Evolutionary conservation across 2,329 filamentous ascomycete genomes (phyloP).

Genomic region (Dryadomyces sulphureus): DNA sequence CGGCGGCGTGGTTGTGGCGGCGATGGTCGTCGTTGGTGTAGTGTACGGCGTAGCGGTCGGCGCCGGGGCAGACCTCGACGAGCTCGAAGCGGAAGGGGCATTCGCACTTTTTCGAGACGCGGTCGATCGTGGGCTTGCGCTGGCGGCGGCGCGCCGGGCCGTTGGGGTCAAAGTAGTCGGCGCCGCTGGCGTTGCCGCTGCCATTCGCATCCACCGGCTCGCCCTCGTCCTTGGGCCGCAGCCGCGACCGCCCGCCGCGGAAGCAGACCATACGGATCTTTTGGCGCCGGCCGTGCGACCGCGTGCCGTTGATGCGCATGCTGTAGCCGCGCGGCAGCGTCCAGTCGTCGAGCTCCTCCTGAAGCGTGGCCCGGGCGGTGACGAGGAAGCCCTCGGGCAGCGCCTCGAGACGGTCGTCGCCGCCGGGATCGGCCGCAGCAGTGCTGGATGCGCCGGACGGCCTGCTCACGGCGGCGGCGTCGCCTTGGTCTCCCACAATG

Average conservation of each 20-base stretch:
- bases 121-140: constrained; percentile 20
- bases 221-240: constrained; percentile 10
- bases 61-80: constrained; percentile 19
- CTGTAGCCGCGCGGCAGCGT: constrained; percentile 22
- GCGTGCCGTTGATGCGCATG: constrained; percentile 23
- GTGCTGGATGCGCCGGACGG: constrained; percentile 2
- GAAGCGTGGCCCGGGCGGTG: constrained; percentile 18
- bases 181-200: neutral
- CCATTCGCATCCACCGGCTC: neutral
- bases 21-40: constrained; percentile 21
- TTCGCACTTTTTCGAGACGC: constrained; percentile 21
- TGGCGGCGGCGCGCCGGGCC: constrained; percentile 10
- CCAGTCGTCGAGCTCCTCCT: constrained; percentile 21
- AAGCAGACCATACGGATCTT: constrained; percentile 24
- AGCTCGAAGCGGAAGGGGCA: constrained; percentile 23
- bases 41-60: constrained; percentile 21
- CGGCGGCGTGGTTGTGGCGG: constrained; percentile 21
- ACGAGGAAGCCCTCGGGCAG: constrained; percentile 20
- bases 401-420: constrained; percentile 15
- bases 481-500: neutral
- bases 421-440: too few species aligned
- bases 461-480: too few species aligned
- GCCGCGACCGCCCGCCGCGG: constrained; percentile 21
- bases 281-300: constrained; percentile 19
- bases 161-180: constrained; percentile 8